Conservation (phyloP, 1,284 basidiomycete genomes). For the Boletellus deceptivus region DNA sequence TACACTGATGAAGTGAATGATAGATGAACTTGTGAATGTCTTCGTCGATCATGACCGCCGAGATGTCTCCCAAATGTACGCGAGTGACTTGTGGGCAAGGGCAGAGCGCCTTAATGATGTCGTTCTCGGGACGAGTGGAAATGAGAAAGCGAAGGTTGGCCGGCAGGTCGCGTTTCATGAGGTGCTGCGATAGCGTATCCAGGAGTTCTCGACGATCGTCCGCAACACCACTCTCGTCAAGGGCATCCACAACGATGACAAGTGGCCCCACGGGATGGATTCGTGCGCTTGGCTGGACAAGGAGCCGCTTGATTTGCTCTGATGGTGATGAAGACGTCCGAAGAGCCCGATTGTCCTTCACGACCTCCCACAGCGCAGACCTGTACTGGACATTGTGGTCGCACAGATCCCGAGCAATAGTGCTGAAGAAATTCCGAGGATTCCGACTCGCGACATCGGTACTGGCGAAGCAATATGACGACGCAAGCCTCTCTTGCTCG, state of each 20-base stretch:
- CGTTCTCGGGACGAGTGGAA: constrained; percentile 1
- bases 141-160: constrained; percentile 7
- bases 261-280: constrained; percentile 2
- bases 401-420: constrained; percentile 2
- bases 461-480: background rate
- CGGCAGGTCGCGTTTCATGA: background rate
- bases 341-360: constrained; percentile 3
- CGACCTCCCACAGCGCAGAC: background rate
- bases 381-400: constrained; percentile 3
- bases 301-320: constrained; percentile 2
- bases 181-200: background rate
- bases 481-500: background rate
- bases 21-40: background rate
- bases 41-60: background rate
- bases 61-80: background rate
- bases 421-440: constrained; percentile 2
- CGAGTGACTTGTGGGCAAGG: background rate
- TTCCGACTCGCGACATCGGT: background rate
- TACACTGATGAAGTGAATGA: background rate
- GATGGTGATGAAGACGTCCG: background rate
- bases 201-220: background rate
- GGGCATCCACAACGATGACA: constrained; percentile 10
- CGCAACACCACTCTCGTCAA: constrained; percentile 10
- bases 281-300: constrained; percentile 1
- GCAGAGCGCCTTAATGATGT: background rate